A percentile compares a stretch with the other conserved stretches of the same genome.
Conservation (phyloP, 768 basidiomycete genomes). For the Hygrocybe punicea region DNA sequence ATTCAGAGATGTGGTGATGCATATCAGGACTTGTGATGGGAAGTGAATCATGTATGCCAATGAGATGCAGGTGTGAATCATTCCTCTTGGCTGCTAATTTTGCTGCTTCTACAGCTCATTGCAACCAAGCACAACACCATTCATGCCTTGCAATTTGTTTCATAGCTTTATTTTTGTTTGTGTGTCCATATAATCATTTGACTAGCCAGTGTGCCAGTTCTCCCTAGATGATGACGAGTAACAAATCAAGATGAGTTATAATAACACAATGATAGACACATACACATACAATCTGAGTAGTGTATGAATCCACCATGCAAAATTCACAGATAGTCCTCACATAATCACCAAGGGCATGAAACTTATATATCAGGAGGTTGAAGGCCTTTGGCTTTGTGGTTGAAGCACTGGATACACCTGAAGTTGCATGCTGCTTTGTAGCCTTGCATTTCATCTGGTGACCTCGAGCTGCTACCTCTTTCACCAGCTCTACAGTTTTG, state of each 20-base stretch:
- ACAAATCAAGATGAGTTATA: neutral
- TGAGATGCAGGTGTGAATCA: constrained; percentile 13
- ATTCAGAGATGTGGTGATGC: constrained; percentile 21
- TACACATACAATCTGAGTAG: too few relatives aligned
- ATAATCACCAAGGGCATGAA: constrained; percentile 31
- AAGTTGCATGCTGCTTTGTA: neutral
- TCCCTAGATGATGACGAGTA: constrained; percentile 24
- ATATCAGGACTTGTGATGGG: neutral
- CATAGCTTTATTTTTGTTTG: constrained; percentile 30
- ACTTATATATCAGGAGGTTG: constrained; percentile 29
- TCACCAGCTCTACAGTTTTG: constrained; percentile 24
- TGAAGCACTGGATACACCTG: too few relatives aligned
- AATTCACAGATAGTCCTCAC: constrained; percentile 15
- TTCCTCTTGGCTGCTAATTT: neutral
- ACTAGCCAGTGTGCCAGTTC: too few relatives aligned
- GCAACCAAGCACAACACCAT: constrained; percentile 9
- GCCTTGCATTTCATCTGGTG: constrained; percentile 13
- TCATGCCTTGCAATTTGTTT: constrained; percentile 25
- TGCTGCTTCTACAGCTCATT: constrained; percentile 10
- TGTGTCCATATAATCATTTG: constrained; percentile 29
- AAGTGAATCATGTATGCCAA: neutral
- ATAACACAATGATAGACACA: neutral
- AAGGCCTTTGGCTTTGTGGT: too few relatives aligned
- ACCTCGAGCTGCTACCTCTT: constrained; percentile 21
- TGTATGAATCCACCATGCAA: constrained; percentile 34